Evolutionary conservation across 139 green algal genomes (phyloP), one percentile per base, ranked within the genome.

Genomic region (Chlorella sorokiniana): DNA sequence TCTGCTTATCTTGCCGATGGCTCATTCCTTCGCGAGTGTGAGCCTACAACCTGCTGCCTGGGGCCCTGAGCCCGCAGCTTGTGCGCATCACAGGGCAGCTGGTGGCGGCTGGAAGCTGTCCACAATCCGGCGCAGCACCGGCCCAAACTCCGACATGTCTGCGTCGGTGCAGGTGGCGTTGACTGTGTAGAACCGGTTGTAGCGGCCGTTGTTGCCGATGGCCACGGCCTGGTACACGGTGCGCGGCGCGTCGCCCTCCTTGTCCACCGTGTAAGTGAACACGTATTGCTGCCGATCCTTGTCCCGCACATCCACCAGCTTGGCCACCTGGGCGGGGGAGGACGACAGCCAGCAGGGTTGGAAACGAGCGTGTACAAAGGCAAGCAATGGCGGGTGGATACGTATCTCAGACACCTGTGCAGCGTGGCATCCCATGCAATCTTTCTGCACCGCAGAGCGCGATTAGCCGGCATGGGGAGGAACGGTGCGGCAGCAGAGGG

Each of bases 161-260:
- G 71, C 54, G 40, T 33, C 68, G 40, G 69, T 78, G 52, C 78
- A 85, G 33, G 37, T 85, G 62, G 69, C 84, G 23, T 84, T 88
- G 1, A 85, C 70, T 1, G 84, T 88, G 61, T 82, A 88, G 63
- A 87, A 83, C 22, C 77, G 45, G 16, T 54, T 48, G 41, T 76
- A 59, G 7, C 41, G 37, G 41, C 69, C 9, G 40, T 71, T 69
- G 61, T 54, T 69, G 38, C 84, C 84, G 10, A 88, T 64, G 9
- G 78, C 78, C 48, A 88, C 84, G 14, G 71, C 45, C 42, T 72
- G 69, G 22, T 29, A 71, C 51, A 84, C 76, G 2, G 62, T 69
- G 59, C 83, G 75, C 45, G 16, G 63, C 29, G 33, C 38, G 35
- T 70, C 62, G 38, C 48, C 76, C 29, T 72, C 54, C 48, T 78